Evolutionary conservation across 306 rosid genomes (phyloP).

Genomic region (Rubus idaeus): DNA sequence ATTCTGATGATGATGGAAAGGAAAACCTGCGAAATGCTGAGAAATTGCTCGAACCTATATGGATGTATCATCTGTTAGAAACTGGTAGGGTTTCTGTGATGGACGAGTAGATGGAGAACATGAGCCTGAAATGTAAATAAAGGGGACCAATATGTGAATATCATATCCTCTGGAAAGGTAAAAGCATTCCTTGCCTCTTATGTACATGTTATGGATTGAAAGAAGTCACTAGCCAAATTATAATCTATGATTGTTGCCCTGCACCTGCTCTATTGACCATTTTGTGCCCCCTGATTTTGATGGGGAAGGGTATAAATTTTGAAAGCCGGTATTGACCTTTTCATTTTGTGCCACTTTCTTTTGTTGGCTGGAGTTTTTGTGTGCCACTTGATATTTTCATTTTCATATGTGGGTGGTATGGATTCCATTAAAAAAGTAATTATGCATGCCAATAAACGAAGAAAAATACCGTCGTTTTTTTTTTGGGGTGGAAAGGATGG

Average conservation of each 20-base stretch:
- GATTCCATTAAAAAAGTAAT: not conserved
- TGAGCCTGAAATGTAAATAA: not conserved
- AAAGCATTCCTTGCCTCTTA: not conserved
- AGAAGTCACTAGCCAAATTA: not conserved
- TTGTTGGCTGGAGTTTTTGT: too few species aligned
- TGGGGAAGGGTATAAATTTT: not conserved
- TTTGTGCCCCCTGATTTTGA: not conserved
- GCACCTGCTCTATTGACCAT: not conserved
- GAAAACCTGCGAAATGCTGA: conserved; percentile 44
- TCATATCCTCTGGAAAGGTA: not conserved
- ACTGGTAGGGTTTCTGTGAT: conserved; percentile 60
- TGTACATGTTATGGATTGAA: not conserved
- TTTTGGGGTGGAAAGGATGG: too few species aligned
- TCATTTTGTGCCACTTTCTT: not conserved
- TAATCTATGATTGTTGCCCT: not conserved
- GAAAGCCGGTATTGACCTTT: not conserved
- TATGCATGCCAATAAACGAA: too few species aligned
- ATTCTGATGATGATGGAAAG: conserved; percentile 46
- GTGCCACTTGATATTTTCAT: not conserved
- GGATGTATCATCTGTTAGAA: conserved; percentile 81
- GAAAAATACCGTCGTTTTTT: too few species aligned
- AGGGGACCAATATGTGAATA: not conserved
- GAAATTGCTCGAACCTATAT: conserved; percentile 73
- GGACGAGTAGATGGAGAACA: conserved; percentile 41
- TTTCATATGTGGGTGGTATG: not conserved